phyloP scores from a whole-genome alignment of 768 basidiomycete species.

The Kwoniella mangroviensis region DNA sequence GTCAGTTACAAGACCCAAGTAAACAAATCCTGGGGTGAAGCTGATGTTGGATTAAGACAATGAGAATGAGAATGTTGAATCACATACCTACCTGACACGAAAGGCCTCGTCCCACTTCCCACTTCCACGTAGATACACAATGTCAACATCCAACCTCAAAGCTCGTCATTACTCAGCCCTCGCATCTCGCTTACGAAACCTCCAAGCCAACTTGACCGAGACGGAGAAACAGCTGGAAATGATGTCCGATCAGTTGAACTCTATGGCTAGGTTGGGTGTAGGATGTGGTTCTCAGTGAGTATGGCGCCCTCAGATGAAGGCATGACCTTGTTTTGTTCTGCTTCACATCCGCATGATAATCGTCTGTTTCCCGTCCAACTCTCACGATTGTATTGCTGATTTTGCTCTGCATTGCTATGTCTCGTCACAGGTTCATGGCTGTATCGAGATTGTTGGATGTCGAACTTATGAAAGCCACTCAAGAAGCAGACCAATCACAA shows the following conservation, averaged over 20 bases:
- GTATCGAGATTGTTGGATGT: constrained; percentile 53
- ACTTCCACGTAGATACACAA: not conserved
- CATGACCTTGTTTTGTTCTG: too few relatives aligned
- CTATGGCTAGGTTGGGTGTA: constrained; percentile 78
- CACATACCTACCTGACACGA: not conserved
- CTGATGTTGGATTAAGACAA: too few relatives aligned
- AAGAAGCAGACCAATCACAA: constrained; percentile 4
- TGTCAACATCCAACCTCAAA: constrained; percentile 60
- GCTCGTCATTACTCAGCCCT: constrained; percentile 80
- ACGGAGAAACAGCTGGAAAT: constrained; percentile 79
- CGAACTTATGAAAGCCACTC: constrained; percentile 35
- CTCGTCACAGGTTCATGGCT: constrained; percentile 54
- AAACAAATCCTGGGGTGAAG: too few relatives aligned
- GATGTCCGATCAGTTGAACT: constrained; percentile 73
- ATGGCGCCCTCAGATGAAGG: not conserved
- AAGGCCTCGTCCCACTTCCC: too few relatives aligned
- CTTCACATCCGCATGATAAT: too few relatives aligned
- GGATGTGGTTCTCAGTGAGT: constrained; percentile 80
- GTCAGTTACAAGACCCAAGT: too few relatives aligned
- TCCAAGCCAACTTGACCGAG: constrained; percentile 70
- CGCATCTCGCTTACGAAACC: constrained; percentile 68
- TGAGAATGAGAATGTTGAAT: too few relatives aligned
- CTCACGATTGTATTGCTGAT: constrained; percentile 1
- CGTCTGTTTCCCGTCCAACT: not conserved
- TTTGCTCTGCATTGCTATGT: too few relatives aligned